Evolutionary conservation across 371 early-diverging fungal species (phyloP), one percentile per base, ranked within the genome.

Genomic region (Choanephora cucurbitarum): DNA sequence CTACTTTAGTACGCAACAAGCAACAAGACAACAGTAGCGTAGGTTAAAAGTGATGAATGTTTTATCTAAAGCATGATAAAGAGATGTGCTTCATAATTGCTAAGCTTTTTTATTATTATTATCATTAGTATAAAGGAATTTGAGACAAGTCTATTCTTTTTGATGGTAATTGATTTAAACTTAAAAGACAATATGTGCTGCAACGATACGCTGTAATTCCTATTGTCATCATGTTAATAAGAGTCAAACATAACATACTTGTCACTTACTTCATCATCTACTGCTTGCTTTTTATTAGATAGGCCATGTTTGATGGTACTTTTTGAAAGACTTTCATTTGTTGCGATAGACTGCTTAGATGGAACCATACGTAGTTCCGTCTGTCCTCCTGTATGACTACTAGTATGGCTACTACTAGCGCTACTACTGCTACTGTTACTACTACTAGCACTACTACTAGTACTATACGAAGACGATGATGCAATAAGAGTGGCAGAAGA

Each of bases 131-230:
- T n/a, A n/a, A n/a, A n/a, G n/a, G n/a, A n/a, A n/a, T n/a, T n/a
- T n/a, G n/a, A n/a, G n/a, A n/a, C n/a, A n/a, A n/a, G n/a, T n/a
- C n/a, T n/a, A n/a, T n/a, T n/a, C n/a, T n/a, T n/a, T n/a, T n/a
- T n/a, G n/a, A n/a, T n/a, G n/a, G n/a, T n/a, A n/a, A n/a, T n/a
- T n/a, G n/a, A n/a, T n/a, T n/a, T n/a, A n/a, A n/a, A n/a, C n/a
- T 73, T 66, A 77, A 61, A 77, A 77, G 21, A 77, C 66, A 40
- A 77, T 77, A 52, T 77, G 77, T 22, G 74, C 55, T 13, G 77
- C 74, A 18, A 77, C 74, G 52, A 77, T 73, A 44, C 73, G 67
- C 55, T 73, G 72, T 41, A 77, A 56, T 58, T 77, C 77, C 66
- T 69, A 44, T 31, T 31, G 34, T 40, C 18, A 43, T 23, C 34